phyloP scores from a whole-genome alignment of 768 basidiomycete genomes.

The Boletellus emodensis region DNA sequence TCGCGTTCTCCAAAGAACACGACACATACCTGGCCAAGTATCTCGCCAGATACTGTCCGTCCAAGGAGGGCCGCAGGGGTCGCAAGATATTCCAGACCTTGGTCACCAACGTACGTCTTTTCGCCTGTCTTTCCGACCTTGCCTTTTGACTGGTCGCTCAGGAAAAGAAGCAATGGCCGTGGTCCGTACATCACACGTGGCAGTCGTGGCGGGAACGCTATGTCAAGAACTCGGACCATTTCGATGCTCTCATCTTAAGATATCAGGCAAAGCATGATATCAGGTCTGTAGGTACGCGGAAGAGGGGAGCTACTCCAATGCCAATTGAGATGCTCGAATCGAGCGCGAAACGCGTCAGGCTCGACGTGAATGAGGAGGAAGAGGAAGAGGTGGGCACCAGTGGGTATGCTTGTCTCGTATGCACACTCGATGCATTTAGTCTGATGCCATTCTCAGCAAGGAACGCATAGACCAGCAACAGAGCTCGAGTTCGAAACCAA shows the following conservation, averaged over 20 bases:
- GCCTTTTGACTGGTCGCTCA: slow-evolving; percentile 16
- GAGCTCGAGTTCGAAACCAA: background rate
- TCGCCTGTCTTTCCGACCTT: background rate
- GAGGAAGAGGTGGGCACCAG: background rate
- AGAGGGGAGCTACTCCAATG: background rate
- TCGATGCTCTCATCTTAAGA: slow-evolving; percentile 40
- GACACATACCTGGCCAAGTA: slow-evolving; percentile 43
- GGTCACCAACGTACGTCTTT: slow-evolving; percentile 41
- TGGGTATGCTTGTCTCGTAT: slow-evolving; percentile 2
- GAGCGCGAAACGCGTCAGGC: slow-evolving; percentile 9
- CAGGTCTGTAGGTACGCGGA: background rate
- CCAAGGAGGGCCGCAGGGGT: slow-evolving; percentile 41
- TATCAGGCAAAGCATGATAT: slow-evolving; percentile 35
- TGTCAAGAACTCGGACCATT: slow-evolving; percentile 38
- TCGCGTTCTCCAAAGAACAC: slow-evolving; percentile 36
- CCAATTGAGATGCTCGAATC: background rate
- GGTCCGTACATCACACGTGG: slow-evolving; percentile 51
- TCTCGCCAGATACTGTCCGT: slow-evolving; percentile 47
- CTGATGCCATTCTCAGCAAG: slow-evolving; percentile 7
- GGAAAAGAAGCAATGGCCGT: slow-evolving; percentile 44
- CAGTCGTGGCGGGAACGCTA: slow-evolving; percentile 67
- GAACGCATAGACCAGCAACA: background rate
- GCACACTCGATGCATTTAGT: background rate
- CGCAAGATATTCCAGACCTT: slow-evolving; percentile 42
- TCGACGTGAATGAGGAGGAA: background rate